Evolutionary conservation across 371 early-diverging fungal species (phyloP).

Genomic region (Apophysomyces ossiformis): DNA sequence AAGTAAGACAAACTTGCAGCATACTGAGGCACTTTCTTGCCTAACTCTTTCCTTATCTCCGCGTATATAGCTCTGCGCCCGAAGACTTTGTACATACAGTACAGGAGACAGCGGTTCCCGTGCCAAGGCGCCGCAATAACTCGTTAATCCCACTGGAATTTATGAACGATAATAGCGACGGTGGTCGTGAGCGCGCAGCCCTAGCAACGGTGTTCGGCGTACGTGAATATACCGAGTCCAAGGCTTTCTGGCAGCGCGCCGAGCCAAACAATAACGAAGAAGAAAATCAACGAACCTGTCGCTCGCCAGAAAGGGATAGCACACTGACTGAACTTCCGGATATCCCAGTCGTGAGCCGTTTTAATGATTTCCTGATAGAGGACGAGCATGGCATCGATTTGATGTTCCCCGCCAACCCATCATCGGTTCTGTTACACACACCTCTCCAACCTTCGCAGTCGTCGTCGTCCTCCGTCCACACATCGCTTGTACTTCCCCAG

Average conservation of each 20-base stretch:
- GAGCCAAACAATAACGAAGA: conserved; percentile 5
- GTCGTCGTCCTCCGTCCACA: conserved; percentile 6
- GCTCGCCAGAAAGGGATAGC: conserved; percentile 12
- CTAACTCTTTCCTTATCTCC: conserved; percentile 7
- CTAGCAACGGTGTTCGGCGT: conserved; percentile 56
- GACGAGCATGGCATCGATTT: conserved; percentile 24
- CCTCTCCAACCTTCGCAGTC: conserved; percentile 5
- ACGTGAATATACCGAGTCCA: conserved; percentile 50
- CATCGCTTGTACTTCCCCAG: conserved; percentile 5
- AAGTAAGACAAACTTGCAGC: conserved; percentile 2
- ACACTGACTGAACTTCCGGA: conserved; percentile 24
- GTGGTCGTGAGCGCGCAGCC: conserved; percentile 49
- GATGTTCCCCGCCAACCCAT: conserved; percentile 37
- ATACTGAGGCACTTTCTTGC: conserved; percentile 3
- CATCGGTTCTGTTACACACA: conserved; percentile 22
- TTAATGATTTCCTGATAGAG: conserved; percentile 35
- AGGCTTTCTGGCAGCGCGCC: conserved; percentile 49
- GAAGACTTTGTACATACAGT: conserved; percentile 6
- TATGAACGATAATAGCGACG: conserved; percentile 44
- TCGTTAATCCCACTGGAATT: conserved; percentile 46
- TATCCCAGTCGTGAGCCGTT: conserved; percentile 48
- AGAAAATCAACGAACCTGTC: not conserved
- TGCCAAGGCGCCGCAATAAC: conserved; percentile 40
- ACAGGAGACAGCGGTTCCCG: conserved; percentile 33
- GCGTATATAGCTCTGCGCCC: not conserved